phyloP scores from a whole-genome alignment of 345 rosid genomes.

The Combretum micranthum region DNA sequence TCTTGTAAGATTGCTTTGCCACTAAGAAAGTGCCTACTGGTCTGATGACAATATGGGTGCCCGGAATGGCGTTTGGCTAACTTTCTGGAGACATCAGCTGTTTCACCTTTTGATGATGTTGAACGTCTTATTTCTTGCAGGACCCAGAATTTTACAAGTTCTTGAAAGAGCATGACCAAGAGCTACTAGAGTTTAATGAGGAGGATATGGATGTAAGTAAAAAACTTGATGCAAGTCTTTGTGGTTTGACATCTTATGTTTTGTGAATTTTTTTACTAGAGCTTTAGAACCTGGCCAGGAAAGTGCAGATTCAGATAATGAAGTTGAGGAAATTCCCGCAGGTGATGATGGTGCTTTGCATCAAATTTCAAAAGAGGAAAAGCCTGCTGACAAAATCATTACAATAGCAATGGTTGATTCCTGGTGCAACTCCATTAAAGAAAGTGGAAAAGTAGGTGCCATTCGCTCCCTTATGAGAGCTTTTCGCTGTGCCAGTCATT shows the following conservation, averaged over 20 bases:
- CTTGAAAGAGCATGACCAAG: constrained; percentile 68
- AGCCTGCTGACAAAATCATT: constrained; percentile 41
- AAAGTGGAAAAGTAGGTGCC: constrained; percentile 53
- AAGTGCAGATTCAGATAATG: constrained; percentile 46
- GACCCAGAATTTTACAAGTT: constrained; percentile 77
- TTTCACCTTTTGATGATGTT: neutral
- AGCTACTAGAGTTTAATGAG: constrained; percentile 73
- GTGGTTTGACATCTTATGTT: no score
- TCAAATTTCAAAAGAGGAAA: constrained; percentile 27
- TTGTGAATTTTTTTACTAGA: neutral
- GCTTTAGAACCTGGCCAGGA: constrained; percentile 27
- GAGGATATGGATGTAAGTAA: constrained; percentile 60
- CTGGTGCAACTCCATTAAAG: constrained; percentile 60
- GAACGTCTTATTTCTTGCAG: constrained; percentile 35
- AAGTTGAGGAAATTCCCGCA: constrained; percentile 25
- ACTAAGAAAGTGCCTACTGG: no score
- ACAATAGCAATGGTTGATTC: constrained; percentile 69
- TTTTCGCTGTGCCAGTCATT: constrained; percentile 90
- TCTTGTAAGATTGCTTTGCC: no score
- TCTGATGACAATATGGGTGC: no score
- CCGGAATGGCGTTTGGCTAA: no score
- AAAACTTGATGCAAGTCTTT: neutral
- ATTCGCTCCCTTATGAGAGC: constrained; percentile 77
- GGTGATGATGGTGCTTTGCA: constrained; percentile 27
- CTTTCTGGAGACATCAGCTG: neutral